Conservation (phyloP, 2,329 filamentous ascomycete genomes). For the Aspergillus bombycis region DNA sequence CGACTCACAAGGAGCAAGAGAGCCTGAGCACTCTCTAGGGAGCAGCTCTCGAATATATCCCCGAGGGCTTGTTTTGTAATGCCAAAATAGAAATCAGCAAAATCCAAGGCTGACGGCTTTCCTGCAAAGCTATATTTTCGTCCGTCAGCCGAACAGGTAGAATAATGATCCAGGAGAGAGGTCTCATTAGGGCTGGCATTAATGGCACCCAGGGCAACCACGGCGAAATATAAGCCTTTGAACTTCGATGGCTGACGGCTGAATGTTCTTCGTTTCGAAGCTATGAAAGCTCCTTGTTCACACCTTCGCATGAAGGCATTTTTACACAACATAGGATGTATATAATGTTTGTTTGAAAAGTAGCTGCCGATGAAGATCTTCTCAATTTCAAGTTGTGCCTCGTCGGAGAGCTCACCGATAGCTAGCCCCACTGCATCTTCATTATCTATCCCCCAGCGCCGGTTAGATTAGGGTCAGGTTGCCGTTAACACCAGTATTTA, state of each 20-base stretch:
- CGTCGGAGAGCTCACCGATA: conserved; percentile 13
- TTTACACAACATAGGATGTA: conserved; percentile 29
- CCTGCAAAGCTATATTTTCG: not conserved
- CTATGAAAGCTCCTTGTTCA: conserved; percentile 24
- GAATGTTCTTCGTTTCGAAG: conserved; percentile 12
- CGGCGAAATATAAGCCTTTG: conserved; percentile 31
- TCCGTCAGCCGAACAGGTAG: conserved; percentile 8
- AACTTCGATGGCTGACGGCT: conserved; percentile 20
- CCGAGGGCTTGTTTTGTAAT: conserved; percentile 29
- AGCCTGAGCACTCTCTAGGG: conserved; percentile 30
- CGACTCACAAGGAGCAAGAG: conserved; percentile 27
- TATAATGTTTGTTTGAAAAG: conserved; percentile 32
- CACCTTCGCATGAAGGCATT: conserved; percentile 25
- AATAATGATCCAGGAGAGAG: conserved; percentile 26
- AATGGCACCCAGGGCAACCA: conserved; percentile 34
- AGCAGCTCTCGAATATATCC: conserved; percentile 34
- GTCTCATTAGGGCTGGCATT: conserved; percentile 29
- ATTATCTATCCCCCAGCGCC: not conserved
- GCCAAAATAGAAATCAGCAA: conserved; percentile 32
- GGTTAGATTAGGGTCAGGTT: not conserved
- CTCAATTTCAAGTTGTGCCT: conserved; percentile 28
- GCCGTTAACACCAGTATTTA: not conserved
- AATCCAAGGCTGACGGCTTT: conserved; percentile 22
- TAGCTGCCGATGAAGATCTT: conserved; percentile 31
- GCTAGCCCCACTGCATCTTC: conserved; percentile 9